A percentile compares a stretch with the other conserved stretches of the same genome.
Conservation (phyloP, 352 stramenopile species). For the Saprolegnia parasitica region DNA sequence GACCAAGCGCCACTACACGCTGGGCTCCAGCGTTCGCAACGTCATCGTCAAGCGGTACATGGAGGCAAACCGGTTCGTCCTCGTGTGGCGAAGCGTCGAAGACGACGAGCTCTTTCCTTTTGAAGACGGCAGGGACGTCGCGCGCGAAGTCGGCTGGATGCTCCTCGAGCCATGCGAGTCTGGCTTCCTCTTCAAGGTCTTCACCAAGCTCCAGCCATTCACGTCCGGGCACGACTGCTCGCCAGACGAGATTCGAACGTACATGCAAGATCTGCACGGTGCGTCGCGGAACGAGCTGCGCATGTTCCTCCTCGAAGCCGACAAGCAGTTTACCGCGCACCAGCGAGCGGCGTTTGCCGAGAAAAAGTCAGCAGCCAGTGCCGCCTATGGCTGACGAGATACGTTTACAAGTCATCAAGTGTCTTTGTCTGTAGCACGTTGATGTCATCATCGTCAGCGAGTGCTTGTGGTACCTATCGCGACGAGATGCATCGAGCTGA, state of each 20-base stretch:
- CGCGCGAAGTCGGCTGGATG: neutral
- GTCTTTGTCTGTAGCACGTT: too few relatives aligned
- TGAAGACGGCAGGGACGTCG: neutral
- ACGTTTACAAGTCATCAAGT: too few relatives aligned
- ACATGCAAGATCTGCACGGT: neutral
- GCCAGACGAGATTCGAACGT: neutral
- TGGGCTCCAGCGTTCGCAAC: neutral
- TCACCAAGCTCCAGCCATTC: slow-evolving; percentile 4
- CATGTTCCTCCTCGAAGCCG: neutral
- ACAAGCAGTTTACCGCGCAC: neutral
- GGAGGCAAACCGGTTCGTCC: neutral
- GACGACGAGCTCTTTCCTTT: slow-evolving; percentile 14
- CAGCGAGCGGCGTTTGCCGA: neutral
- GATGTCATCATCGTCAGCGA: too few relatives aligned
- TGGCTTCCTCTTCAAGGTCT: neutral
- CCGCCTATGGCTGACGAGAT: neutral
- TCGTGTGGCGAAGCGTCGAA: slow-evolving; percentile 4
- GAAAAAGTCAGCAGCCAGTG: neutral
- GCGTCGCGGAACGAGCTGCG: neutral
- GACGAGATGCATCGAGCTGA: too few relatives aligned
- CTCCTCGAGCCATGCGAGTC: neutral
- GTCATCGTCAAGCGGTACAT: slow-evolving; percentile 1
- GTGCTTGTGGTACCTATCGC: too few relatives aligned
- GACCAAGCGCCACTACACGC: slow-evolving; percentile 1
- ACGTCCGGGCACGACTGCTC: neutral